Evolutionary conservation across 768 basidiomycete genomes (phyloP).

Genomic region (Dacryopinax primogenitus): DNA sequence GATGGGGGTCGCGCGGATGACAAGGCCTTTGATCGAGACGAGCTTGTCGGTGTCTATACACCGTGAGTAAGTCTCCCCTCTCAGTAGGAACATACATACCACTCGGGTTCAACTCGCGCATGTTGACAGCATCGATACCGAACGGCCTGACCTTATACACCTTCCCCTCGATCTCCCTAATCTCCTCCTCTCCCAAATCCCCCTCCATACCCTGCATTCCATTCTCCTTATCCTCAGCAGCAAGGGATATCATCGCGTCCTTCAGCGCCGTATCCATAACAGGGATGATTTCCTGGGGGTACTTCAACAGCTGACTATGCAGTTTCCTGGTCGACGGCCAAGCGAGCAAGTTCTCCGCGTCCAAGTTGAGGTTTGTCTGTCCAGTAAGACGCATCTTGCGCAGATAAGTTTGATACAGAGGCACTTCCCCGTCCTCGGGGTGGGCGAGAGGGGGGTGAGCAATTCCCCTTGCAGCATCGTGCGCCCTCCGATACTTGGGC

Average conservation of each 20-base stretch:
- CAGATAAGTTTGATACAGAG: slow-evolving; percentile 69
- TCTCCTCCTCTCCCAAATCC: slow-evolving; percentile 64
- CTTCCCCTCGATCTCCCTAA: slow-evolving; percentile 72
- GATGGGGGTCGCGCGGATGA: slow-evolving; percentile 92
- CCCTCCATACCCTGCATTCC: slow-evolving; percentile 66
- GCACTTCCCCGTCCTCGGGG: slow-evolving; percentile 53
- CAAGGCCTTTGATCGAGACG: slow-evolving; percentile 87
- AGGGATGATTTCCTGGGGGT: slow-evolving; percentile 94
- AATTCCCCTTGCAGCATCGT: slow-evolving; percentile 53
- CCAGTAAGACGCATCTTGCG: slow-evolving; percentile 79
- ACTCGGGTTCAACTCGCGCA: slow-evolving; percentile 87
- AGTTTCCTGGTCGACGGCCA: slow-evolving; percentile 78
- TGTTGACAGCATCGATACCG: slow-evolving; percentile 70
- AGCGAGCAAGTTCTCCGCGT: slow-evolving; percentile 70
- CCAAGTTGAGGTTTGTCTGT: slow-evolving; percentile 87
- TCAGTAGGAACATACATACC: slow-evolving; percentile 37
- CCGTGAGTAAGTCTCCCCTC: neutral
- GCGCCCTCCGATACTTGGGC: slow-evolving; percentile 64
- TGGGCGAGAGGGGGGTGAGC: slow-evolving; percentile 34
- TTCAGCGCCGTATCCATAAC: slow-evolving; percentile 95
- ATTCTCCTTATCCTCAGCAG: slow-evolving; percentile 63
- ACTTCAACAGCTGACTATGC: slow-evolving; percentile 71
- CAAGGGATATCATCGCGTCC: slow-evolving; percentile 79
- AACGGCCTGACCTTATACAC: slow-evolving; percentile 93
- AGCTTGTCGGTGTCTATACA: slow-evolving; percentile 89